Base-by-base conservation (phyloP, 1,284 basidiomycete species). In the Cutaneotrichosporon cyanovorans region DNA sequence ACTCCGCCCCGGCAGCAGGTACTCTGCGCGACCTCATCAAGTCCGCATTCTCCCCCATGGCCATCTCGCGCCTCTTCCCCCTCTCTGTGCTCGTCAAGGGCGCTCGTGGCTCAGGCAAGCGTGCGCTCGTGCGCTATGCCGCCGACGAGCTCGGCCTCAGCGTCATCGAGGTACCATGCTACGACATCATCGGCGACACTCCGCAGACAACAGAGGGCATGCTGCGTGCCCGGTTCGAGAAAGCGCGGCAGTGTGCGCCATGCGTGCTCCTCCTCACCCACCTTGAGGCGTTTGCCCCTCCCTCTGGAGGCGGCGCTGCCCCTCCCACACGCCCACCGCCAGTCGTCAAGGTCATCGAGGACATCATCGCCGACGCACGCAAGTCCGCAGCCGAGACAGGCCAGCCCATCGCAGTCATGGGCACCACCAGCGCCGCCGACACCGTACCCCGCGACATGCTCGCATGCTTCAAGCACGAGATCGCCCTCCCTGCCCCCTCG, bases 401-500 rank as follows among this genome's bases (percentile, higher is more conserved):
- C 83, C 87, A 84, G 57, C 78, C 81, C 3, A 69, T 78, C 5
- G 73, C 91, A 9, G 74, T 90, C 5, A 68, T 90, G 42, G 92
- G 80, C 5, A 92, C 86, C 1, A 84, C 83, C 0, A 78, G 78
- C 37, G 84, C 87, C 43, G 71, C 78, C 3, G 81, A 82, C 25
- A 77, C 78, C 32, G 76, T 92, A 5, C 82, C 88, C 0, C 68
- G 78, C 4, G 77, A 77, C 4, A 72, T 95, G 2, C 65, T 87
- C 22, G 78, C 79, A 2, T 81, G 78, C 50, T 96, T 97, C 75
- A 96, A 95, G 69, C 88, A 93, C 62, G 85, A 91, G 59, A 75
- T 96, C 21, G 63, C 70, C 0, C 80, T 93, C 37, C 78, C 86
- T 71, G 87, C 85, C 11, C 88, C 90, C 0, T 80, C 77, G 51